phyloP scores from a whole-genome alignment of 2,329 filamentous ascomycete species.

The Diaporthe nobilis region DNA sequence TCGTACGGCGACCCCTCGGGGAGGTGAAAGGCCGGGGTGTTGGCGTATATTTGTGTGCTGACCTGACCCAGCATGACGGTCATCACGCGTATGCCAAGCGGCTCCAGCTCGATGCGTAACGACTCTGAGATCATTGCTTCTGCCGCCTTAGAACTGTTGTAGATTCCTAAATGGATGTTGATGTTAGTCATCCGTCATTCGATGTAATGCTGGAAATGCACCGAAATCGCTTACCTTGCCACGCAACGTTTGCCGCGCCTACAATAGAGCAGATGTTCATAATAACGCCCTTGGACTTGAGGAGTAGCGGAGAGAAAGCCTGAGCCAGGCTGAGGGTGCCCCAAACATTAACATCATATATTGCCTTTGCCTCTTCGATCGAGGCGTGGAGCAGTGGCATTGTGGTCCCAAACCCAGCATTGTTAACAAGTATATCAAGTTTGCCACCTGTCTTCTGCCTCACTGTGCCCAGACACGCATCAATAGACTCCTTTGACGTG shows the following conservation, averaged over 20 bases:
- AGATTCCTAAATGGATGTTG: constrained; percentile 40
- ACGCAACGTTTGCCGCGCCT: constrained; percentile 3
- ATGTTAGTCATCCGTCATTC: not conserved
- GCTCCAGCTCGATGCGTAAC: constrained; percentile 47
- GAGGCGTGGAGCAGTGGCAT: constrained; percentile 55
- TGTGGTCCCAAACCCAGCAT: constrained; percentile 53
- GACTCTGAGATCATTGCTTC: constrained; percentile 45
- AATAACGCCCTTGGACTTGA: constrained; percentile 64
- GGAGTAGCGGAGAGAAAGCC: constrained; percentile 43
- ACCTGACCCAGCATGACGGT: constrained; percentile 43
- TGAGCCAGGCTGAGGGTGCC: not conserved
- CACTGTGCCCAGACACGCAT: constrained; percentile 33
- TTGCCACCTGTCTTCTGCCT: constrained; percentile 49
- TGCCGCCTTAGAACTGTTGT: constrained; percentile 49
- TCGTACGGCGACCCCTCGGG: constrained; percentile 35
- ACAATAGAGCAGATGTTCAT: constrained; percentile 68
- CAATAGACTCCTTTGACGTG: constrained; percentile 41
- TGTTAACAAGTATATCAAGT: constrained; percentile 57
- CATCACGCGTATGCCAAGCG: constrained; percentile 48
- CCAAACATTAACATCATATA: constrained; percentile 63
- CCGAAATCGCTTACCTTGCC: constrained; percentile 1
- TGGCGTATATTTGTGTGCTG: constrained; percentile 23
- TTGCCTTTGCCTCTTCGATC: constrained; percentile 48
- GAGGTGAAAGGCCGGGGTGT: constrained; percentile 15
- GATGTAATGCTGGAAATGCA: not conserved